Percentiles rank a stretch among this genome's conserved stretches.
Evolutionary conservation across 371 early-diverging fungal species (phyloP).

Genomic region (Dipsacomyces acuminosporus): DNA sequence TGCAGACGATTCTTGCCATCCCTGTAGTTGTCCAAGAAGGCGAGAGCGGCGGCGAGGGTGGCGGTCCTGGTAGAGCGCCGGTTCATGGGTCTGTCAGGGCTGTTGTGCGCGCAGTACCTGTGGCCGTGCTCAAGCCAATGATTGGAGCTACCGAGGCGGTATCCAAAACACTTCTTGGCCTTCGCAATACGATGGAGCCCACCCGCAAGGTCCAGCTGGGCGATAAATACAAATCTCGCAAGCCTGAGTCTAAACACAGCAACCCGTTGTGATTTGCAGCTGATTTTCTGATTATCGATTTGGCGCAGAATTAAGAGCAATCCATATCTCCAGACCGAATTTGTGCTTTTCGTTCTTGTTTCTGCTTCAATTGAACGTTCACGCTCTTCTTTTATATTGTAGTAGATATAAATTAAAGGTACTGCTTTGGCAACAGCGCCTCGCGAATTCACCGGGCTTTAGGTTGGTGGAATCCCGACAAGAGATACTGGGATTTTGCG

Average conservation of each 20-base stretch:
- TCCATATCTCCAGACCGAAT: too few species aligned
- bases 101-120: slow-evolving; percentile 86
- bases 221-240: slow-evolving; percentile 54
- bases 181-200: slow-evolving; percentile 87
- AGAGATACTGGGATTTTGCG: too few species aligned
- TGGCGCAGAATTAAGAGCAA: too few species aligned
- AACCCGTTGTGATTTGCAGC: slow-evolving; percentile 6
- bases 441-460: too few species aligned
- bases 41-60: slow-evolving; percentile 6
- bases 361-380: too few species aligned
- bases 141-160: slow-evolving; percentile 93
- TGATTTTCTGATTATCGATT: too few species aligned
- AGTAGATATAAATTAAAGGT: too few species aligned
- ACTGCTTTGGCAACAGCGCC: too few species aligned
- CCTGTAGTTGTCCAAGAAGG: slow-evolving; percentile 76
- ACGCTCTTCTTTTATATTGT: too few species aligned
- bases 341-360: too few species aligned
- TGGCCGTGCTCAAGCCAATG: slow-evolving; percentile 92
- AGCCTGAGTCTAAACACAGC: slow-evolving; percentile 30
- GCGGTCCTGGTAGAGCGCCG: slow-evolving; percentile 21
- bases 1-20: slow-evolving; percentile 83
- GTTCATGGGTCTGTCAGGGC: slow-evolving; percentile 61
- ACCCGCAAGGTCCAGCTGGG: slow-evolving; percentile 69
- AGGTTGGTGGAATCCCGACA: too few species aligned
- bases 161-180: slow-evolving; percentile 84